Evolutionary conservation across 106 monocot species (phyloP), one percentile per base, ranked within the genome.

Genomic region (Dendrobium officinale): DNA sequence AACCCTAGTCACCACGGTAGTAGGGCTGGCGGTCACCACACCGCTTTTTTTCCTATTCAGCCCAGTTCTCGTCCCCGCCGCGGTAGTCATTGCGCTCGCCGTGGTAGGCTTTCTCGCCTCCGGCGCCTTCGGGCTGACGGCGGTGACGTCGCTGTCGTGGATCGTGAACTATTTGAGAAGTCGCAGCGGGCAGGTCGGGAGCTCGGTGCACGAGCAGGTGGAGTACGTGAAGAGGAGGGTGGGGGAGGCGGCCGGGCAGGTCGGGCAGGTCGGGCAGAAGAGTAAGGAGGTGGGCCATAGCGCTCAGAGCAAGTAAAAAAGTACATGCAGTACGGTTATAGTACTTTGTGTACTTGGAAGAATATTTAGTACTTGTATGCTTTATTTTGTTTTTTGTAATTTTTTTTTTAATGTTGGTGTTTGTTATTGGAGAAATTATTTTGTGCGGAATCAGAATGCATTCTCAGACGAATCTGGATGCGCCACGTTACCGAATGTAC

Each of bases 21-120:
- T 89, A 80, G 85, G 77, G 0, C 83, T 92, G 58, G 77, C 83
- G 61, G 68, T 83, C 22, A 67, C 76, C 11, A 67, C 89, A 9
- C 91, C 91, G 43, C 77, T 89, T 19, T 83, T 92, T 47, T 4
- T 87, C 37, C 54, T 92, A 55, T 92, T 84, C 85, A 87, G 89
- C 89, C 92, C 92, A 31, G 84, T 92, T 41, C 73, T 92, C 33
- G 80, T 84, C 5, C 89, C 87, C 11, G 87, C 85, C 3, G 87
- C 85, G 9, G 3, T 80, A 20, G 79, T 77, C 70, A 44, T 89
- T 31, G 81, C 55, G 37, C 77, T 92, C 18, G 91, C 86, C 18
- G 85, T 87, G 43, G n/a, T 64, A 4, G 92, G 89, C 26, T 85
- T 92, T 81, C 82, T 89, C 7, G 68, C 88, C 18, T 85, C 93